These are phyloP conservation scores for Rosa chinensis DNA, from an alignment of 306 rosid species.

Conservation along the genomic window DNA sequence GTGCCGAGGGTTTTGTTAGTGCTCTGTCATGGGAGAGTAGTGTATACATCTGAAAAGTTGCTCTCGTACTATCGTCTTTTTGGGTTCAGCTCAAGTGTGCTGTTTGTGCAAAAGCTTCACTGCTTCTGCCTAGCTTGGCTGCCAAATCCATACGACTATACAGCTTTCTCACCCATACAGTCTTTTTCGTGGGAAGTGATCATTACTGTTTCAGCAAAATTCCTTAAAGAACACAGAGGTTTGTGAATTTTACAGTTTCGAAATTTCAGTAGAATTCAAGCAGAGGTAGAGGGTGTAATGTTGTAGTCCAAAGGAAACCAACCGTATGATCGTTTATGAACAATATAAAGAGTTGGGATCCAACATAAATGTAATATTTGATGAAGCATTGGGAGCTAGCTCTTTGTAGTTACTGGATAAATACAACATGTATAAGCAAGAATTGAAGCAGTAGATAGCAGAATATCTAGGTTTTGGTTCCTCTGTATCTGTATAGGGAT, in stretches of 20 bases:
- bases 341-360: background rate
- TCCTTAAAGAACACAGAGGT: background rate
- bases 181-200: background rate
- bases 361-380: background rate
- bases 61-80: slow-evolving; percentile 32
- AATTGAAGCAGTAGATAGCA: background rate
- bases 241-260: background rate
- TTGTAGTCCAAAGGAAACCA: background rate
- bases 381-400: slow-evolving; percentile 1
- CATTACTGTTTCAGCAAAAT: background rate
- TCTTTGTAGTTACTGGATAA: background rate
- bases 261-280: background rate
- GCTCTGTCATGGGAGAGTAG: background rate
- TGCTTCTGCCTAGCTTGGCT: slow-evolving; percentile 3
- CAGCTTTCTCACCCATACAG: slow-evolving; percentile 2
- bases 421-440: background rate
- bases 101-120: slow-evolving; percentile 27
- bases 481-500: background rate
- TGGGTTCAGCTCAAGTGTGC: slow-evolving; percentile 18
- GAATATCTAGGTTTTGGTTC: background rate
- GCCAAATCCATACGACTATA: slow-evolving; percentile 1
- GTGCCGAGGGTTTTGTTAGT: background rate
- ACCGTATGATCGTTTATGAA: background rate
- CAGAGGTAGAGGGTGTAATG: background rate
- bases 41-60: slow-evolving; percentile 13